Base-by-base conservation (phyloP, 805 yeast species). In the Dipodascopsis tothii region DNA sequence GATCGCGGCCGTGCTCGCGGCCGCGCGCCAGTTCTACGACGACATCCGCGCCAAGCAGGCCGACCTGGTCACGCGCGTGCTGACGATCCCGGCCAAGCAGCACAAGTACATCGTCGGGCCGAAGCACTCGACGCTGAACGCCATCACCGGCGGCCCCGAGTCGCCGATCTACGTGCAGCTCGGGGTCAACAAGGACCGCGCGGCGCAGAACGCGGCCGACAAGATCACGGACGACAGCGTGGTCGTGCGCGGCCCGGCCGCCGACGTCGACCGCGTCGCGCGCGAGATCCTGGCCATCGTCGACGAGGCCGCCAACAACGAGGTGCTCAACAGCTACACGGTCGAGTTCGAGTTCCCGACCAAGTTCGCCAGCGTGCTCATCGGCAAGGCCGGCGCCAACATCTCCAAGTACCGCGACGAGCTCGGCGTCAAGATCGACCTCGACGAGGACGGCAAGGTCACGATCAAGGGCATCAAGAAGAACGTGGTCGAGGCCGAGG, bases 331-430 rank as follows among this genome's bases (percentile, higher is more conserved):
- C 44, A 67, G 70, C 35, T 72, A 66, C 54, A 59, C 73, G 16
- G 66, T 74, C 17, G 64, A 66, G 33, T 60, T 81, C 41, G 70
- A 69, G 23, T 78, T 86, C 60, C 94, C 96, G 50, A 64, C 78
- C 2, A 66, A 71, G 40, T 75, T 78, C 38, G 68, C 90, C 47
- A 74, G 92, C 22, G 79, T 92, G 65, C 71, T 94, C 42, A 86
- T 92, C 63, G 99, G 99, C 54, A 83, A 81, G 60, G 83, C 77
- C 48, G 98, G 99, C 44, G 67, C 84, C 35, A 77, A 78, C 59
- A 66, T 92, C 59, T 75, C 76, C 54, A 68, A 75, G 39, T 62
- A 86, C 48, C 73, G 82, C 51, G 84, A 82, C 6, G 81, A 83
- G 57, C 85, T 71, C 56, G 85, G 80, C 38, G 85, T 84, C 53